Evolutionary conservation across 176 grass and related monocot species (phyloP).

Genomic region (Saccharum officinarum): DNA sequence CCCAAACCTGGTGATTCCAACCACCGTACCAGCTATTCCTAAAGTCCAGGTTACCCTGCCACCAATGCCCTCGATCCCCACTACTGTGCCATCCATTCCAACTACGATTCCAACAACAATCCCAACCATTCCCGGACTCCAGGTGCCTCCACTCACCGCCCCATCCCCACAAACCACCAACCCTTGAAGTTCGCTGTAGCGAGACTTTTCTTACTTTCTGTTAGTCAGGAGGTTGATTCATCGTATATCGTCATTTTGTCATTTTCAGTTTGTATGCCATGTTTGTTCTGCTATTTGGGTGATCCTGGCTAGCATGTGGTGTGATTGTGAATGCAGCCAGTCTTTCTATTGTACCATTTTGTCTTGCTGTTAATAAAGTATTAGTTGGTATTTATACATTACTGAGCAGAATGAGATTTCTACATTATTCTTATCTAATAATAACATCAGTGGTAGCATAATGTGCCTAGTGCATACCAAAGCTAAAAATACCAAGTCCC

Average conservation of each 20-base stretch:
- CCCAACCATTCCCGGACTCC: slow-evolving; percentile 54
- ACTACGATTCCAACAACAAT: slow-evolving; percentile 49
- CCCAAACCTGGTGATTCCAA: slow-evolving; percentile 31
- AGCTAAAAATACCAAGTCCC: neutral
- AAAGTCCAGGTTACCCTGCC: slow-evolving; percentile 45
- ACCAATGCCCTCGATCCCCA: slow-evolving; percentile 54
- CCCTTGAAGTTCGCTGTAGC: slow-evolving; percentile 43
- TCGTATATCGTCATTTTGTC: neutral
- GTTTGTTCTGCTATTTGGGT: slow-evolving; percentile 27
- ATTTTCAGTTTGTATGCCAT: slow-evolving; percentile 36
- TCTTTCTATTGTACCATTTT: slow-evolving; percentile 24
- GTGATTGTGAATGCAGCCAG: slow-evolving; percentile 45
- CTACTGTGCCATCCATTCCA: slow-evolving; percentile 43
- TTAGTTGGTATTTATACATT: neutral
- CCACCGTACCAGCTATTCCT: slow-evolving; percentile 48
- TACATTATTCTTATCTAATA: neutral
- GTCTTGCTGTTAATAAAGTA: slow-evolving; percentile 33
- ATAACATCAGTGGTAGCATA: neutral
- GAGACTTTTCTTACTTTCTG: slow-evolving; percentile 11
- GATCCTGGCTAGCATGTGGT: slow-evolving; percentile 38
- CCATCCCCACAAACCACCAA: slow-evolving; percentile 46
- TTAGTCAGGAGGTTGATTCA: slow-evolving; percentile 26
- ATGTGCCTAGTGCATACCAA: neutral
- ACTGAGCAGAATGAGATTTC: neutral
- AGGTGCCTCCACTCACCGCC: slow-evolving; percentile 59